Base-by-base conservation (phyloP, 2,329 filamentous ascomycete genomes). In the Monascus ruber region DNA sequence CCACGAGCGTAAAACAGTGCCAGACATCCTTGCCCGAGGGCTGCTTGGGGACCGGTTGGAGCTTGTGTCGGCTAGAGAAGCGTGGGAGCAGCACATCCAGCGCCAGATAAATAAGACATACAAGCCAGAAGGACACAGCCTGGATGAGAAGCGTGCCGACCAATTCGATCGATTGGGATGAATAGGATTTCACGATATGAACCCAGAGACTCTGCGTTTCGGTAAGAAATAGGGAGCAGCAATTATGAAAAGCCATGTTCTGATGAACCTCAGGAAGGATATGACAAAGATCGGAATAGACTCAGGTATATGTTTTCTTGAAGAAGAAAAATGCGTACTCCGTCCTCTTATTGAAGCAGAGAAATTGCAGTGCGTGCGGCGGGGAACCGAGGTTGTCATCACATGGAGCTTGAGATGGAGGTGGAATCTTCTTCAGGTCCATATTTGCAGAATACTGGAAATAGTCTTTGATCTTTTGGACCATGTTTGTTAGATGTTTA, bases 51-150 rank as follows among this genome's bases (percentile, higher is more conserved):
- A 66, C 61, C 0, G 71, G 70, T 44, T 76, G 73, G 41, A 76
- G 68, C 50, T 76, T 76, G 59, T 76, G 72, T 4, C 59, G 60
- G 5, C 58, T 57, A 0, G 72, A 69, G 46, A 74, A 76, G 6
- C 48, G 34, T 0, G 73, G 73, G n/a, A 64, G 57, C 7, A 69
- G 7, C 6, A 42, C 32, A 45, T 72, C 68, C 9, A 76, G 60
- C 0, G 50, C 52, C 24, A 69, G 54, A 46, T 69, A 74, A 36
- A 63, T 26, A 1, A 54, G 38, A 2, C 48, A 54, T 10, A 53
- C 53, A 5, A 56, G 26, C 52, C 54, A 50, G 44, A 59, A 58
- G 5, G 45, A 32, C 3, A 53, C 2, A 7, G 51, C 3, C 29
- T 58, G 54, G 5, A 50, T 26, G 1, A 53, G 24, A 4, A 59